A percentile compares a stretch with the other conserved stretches of the same genome.
phyloP scores from a whole-genome alignment of 75 land plant species.

The Pseudotsuga menziesii region DNA sequence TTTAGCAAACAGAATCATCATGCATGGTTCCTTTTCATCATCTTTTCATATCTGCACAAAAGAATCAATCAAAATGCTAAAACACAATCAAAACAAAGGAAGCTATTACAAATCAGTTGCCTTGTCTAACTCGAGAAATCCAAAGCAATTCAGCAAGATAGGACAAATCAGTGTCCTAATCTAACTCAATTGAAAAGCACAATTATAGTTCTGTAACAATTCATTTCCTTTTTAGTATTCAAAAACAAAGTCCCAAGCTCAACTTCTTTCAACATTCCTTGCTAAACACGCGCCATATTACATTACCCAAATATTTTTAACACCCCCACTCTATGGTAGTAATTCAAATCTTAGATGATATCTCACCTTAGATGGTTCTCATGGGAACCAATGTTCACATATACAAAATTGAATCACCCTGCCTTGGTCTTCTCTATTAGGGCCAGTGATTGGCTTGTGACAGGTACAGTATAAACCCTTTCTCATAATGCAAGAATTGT shows the following conservation, averaged over 20 bases:
- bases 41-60: slow-evolving; percentile 79
- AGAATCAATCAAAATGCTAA: not conserved
- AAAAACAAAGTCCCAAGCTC: not conserved
- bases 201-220: not conserved
- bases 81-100: not conserved
- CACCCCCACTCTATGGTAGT: not conserved
- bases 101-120: not conserved
- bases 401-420: too few relatives aligned
- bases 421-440: too few relatives aligned
- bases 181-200: not conserved
- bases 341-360: slow-evolving; percentile 50
- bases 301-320: not conserved
- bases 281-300: not conserved
- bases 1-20: slow-evolving; percentile 87
- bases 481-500: too few relatives aligned
- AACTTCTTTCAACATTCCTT: not conserved
- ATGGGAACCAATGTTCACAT: too few relatives aligned
- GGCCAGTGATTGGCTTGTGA: too few relatives aligned
- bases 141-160: not conserved
- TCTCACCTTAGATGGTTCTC: too few relatives aligned
- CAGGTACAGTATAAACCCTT: too few relatives aligned
- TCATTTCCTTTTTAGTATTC: not conserved
- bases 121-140: not conserved
- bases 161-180: too few relatives aligned
- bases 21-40: slow-evolving; percentile 85